A percentile compares a stretch with the other conserved stretches of the same genome.
Evolutionary conservation across 2,329 filamentous ascomycete species (phyloP).

Genomic region (Stromatinia cepivora): DNA sequence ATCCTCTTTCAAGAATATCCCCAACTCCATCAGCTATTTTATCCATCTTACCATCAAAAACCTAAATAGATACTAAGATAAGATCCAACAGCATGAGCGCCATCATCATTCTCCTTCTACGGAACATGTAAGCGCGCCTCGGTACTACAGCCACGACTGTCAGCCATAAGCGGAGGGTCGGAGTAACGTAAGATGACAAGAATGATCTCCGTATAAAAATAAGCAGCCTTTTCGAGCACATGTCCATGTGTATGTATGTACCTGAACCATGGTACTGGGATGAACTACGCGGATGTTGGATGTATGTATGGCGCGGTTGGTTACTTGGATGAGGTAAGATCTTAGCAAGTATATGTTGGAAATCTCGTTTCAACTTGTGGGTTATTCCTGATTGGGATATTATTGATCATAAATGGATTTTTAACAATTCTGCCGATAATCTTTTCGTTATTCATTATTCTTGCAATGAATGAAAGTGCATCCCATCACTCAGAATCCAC

Average conservation of each 20-base stretch:
- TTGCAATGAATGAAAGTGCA: too few species aligned
- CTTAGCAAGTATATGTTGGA: not conserved
- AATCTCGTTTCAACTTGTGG: not conserved
- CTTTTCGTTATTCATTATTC: too few species aligned
- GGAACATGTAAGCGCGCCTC: not conserved
- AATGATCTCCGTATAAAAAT: constrained; percentile 2
- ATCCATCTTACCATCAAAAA: not conserved
- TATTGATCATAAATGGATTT: too few species aligned
- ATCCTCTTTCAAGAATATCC: not conserved
- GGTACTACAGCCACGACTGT: not conserved
- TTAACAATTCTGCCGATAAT: too few species aligned
- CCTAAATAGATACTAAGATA: not conserved
- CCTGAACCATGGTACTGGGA: not conserved
- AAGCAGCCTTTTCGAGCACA: not conserved
- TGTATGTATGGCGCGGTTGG: not conserved
- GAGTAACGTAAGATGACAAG: not conserved
- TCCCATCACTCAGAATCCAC: too few species aligned
- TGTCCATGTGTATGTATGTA: not conserved
- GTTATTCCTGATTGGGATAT: not conserved
- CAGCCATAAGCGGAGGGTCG: constrained; percentile 10
- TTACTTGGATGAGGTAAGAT: not conserved
- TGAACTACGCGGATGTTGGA: not conserved
- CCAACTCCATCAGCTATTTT: not conserved
- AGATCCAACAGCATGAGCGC: not conserved
- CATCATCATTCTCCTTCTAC: not conserved